phyloP scores from a whole-genome alignment of 2,329 filamentous ascomycete genomes.

The Ophiosphaerella herpotricha region DNA sequence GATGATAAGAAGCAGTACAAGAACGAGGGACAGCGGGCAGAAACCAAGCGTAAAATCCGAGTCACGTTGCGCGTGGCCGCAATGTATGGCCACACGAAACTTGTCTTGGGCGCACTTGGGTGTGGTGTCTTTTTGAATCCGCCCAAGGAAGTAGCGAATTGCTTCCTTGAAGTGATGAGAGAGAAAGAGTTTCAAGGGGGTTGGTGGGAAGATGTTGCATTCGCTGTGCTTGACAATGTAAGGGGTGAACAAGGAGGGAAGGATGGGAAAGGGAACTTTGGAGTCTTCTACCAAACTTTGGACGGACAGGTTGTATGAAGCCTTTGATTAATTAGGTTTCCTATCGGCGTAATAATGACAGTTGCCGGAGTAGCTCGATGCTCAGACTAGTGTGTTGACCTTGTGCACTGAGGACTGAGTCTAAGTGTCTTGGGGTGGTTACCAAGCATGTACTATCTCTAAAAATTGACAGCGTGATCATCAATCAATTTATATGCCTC shows the following conservation, averaged over 20 bases:
- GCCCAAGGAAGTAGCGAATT: slow-evolving; percentile 62
- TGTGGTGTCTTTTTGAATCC: slow-evolving; percentile 72
- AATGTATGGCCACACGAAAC: slow-evolving; percentile 58
- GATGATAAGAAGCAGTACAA: slow-evolving; percentile 19
- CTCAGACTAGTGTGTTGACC: no score
- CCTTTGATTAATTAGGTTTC: background rate
- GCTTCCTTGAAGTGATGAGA: slow-evolving; percentile 64
- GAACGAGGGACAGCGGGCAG: slow-evolving; percentile 49
- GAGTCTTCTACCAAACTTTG: slow-evolving; percentile 49
- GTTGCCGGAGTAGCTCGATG: no score
- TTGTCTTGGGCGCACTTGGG: slow-evolving; percentile 71
- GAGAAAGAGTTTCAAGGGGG: slow-evolving; percentile 66
- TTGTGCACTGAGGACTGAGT: no score
- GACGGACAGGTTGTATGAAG: slow-evolving; percentile 28
- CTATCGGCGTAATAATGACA: no score
- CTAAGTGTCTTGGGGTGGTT: background rate
- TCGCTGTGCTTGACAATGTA: slow-evolving; percentile 61
- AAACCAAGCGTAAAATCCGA: slow-evolving; percentile 68
- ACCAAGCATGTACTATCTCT: background rate
- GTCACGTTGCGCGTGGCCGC: slow-evolving; percentile 64
- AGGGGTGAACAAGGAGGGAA: slow-evolving; percentile 28
- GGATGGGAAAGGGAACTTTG: slow-evolving; percentile 55
- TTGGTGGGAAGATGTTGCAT: slow-evolving; percentile 68
- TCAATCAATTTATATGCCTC: background rate
- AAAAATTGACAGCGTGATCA: background rate